phyloP scores from a whole-genome alignment of 2,329 filamentous ascomycete genomes.

The Ophiosphaerella herpotricha region DNA sequence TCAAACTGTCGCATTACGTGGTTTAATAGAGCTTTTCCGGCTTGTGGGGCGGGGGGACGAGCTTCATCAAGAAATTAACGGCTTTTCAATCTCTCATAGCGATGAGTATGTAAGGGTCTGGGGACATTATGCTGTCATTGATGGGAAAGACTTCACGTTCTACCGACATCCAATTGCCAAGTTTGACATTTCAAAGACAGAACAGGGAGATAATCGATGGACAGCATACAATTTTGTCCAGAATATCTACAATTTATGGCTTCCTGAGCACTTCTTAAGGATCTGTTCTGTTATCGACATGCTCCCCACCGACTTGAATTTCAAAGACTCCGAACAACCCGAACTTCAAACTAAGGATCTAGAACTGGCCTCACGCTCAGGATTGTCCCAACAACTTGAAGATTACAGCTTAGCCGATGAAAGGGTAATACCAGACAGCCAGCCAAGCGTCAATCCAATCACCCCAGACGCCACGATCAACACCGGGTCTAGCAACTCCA shows the following conservation, averaged over 20 bases:
- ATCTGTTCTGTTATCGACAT: slow-evolving; percentile 6
- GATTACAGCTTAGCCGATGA: no score
- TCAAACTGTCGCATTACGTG: slow-evolving; percentile 17
- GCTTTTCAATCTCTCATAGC: slow-evolving; percentile 25
- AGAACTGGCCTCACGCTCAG: no score
- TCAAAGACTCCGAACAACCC: background rate
- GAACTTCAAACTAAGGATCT: no score
- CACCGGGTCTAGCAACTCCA: no score
- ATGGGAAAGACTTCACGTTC: slow-evolving; percentile 15
- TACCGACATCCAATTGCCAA: slow-evolving; percentile 20
- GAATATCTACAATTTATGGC: slow-evolving; percentile 16
- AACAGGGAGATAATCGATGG: slow-evolving; percentile 5
- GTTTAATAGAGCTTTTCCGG: slow-evolving; percentile 16
- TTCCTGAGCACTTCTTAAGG: slow-evolving; percentile 8
- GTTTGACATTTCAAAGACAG: slow-evolving; percentile 9
- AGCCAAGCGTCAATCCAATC: no score
- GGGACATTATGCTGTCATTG: slow-evolving; percentile 20
- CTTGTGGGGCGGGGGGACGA: slow-evolving; percentile 19
- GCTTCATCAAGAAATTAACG: slow-evolving; percentile 21
- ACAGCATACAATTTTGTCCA: slow-evolving; percentile 7
- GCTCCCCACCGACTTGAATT: no score
- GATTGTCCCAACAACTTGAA: no score
- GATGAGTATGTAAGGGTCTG: slow-evolving; percentile 18
- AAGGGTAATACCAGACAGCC: no score
- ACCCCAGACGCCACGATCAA: no score